phyloP scores from a whole-genome alignment of 257 asterid species.

The Hygrophila difformis region DNA sequence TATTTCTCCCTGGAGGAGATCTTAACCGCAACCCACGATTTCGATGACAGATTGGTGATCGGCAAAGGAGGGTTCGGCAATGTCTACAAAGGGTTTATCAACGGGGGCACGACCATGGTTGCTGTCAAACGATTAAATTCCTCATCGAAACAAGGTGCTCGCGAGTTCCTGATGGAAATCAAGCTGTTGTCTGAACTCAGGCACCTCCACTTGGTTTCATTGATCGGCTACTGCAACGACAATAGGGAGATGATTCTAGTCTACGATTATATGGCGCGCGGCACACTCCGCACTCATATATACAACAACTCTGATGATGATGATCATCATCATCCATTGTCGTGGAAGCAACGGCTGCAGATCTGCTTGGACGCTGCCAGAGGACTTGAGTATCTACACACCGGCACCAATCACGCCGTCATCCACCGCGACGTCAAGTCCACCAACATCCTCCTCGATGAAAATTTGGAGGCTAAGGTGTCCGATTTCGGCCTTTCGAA shows the following conservation, averaged over 20 bases:
- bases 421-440: slow-evolving; percentile 68
- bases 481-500: slow-evolving; percentile 73
- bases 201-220: slow-evolving; percentile 64
- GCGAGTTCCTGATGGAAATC: slow-evolving; percentile 64
- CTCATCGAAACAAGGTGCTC: slow-evolving; percentile 57
- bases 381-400: slow-evolving; percentile 68
- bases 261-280: slow-evolving; percentile 57
- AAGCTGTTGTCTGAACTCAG: slow-evolving; percentile 63
- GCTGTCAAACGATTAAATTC: slow-evolving; percentile 65
- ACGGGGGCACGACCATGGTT: slow-evolving; percentile 44
- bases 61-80: slow-evolving; percentile 71
- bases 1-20: slow-evolving; percentile 72
- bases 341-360: slow-evolving; percentile 61
- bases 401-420: slow-evolving; percentile 26
- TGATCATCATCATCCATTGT: slow-evolving; percentile 16
- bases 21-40: slow-evolving; percentile 45
- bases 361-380: slow-evolving; percentile 62
- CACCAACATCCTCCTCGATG: slow-evolving; percentile 58
- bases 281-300: slow-evolving; percentile 54
- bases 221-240: slow-evolving; percentile 68
- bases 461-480: slow-evolving; percentile 48
- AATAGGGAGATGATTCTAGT: slow-evolving; percentile 63
- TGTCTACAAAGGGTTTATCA: slow-evolving; percentile 40
- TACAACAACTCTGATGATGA: no score
- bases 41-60: slow-evolving; percentile 42